Conservation (phyloP, 768 basidiomycete species). For the Trametes cubensis region DNA sequence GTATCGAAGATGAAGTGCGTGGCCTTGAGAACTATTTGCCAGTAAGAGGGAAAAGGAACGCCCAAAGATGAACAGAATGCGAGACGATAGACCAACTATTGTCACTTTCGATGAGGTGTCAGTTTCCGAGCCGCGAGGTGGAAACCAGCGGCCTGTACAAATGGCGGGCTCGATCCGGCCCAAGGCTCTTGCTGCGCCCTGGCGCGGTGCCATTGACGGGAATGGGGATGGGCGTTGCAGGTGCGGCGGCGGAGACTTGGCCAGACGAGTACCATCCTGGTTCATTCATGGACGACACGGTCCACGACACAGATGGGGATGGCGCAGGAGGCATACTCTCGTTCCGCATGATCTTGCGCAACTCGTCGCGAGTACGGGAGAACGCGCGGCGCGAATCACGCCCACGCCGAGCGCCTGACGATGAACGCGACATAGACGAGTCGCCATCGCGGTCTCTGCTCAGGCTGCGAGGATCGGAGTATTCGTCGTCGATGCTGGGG, state of each 20-base stretch:
- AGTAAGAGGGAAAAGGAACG: background rate
- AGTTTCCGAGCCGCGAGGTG: background rate
- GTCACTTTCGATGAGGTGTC: background rate
- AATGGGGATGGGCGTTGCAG: constrained; percentile 26
- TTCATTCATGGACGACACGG: constrained; percentile 4
- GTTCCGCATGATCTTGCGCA: constrained; percentile 18
- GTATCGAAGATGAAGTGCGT: no score
- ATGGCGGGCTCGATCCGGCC: constrained; percentile 6
- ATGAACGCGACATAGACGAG: constrained; percentile 7
- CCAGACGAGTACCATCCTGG: constrained; percentile 8
- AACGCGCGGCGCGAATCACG: constrained; percentile 8
- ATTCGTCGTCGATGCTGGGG: constrained; percentile 1
- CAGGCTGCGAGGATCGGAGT: constrained; percentile 4
- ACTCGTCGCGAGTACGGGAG: constrained; percentile 16
- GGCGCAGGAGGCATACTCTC: constrained; percentile 31
- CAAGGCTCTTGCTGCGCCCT: constrained; percentile 20
- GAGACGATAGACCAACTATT: background rate
- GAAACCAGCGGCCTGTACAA: constrained; percentile 7
- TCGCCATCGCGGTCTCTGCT: constrained; percentile 1
- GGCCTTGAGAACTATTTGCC: no score
- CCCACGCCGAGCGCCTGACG: constrained; percentile 18
- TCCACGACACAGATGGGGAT: constrained; percentile 21
- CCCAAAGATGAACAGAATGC: background rate
- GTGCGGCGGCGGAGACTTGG: background rate
- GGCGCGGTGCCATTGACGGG: background rate